These are phyloP conservation scores for Trichosporon asahii DNA, from an alignment of 1,284 basidiomycete species.

Conservation along the genomic window DNA sequence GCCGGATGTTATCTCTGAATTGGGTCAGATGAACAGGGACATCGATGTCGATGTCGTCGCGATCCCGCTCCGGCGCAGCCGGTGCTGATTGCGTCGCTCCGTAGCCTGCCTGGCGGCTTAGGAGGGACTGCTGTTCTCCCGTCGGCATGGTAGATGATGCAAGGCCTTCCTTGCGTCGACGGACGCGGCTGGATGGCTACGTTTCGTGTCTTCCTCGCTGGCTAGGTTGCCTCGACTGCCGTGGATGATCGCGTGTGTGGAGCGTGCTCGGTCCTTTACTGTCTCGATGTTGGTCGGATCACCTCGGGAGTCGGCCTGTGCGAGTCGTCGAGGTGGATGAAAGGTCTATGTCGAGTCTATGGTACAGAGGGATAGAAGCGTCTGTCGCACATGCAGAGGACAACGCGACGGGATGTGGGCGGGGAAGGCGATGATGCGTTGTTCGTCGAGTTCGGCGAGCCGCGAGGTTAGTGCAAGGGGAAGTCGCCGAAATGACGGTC, in stretches of 20 bases:
- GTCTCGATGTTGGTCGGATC: background rate
- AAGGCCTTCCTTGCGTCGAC: background rate
- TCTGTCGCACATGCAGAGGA: background rate
- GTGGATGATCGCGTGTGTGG: background rate
- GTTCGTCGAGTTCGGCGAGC: background rate
- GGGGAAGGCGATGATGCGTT: background rate
- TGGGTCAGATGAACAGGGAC: background rate
- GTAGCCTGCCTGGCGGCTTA: background rate
- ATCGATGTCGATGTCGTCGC: constrained; percentile 10
- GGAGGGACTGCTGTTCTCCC: background rate
- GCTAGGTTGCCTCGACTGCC: background rate
- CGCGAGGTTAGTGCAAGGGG: background rate
- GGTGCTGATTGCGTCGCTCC: background rate
- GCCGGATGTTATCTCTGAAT: constrained; percentile 8
- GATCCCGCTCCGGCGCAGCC: background rate
- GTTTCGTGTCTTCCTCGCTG: background rate
- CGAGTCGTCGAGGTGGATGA: background rate
- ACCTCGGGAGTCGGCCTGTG: background rate
- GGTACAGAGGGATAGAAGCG: background rate
- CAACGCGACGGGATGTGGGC: background rate
- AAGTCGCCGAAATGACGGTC: constrained; percentile 5
- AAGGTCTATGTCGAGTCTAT: background rate
- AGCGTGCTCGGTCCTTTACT: background rate
- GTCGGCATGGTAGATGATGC: background rate
- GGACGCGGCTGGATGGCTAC: background rate